Conservation (phyloP, 2,329 filamentous ascomycete genomes). For the Nemania sp. region DNA sequence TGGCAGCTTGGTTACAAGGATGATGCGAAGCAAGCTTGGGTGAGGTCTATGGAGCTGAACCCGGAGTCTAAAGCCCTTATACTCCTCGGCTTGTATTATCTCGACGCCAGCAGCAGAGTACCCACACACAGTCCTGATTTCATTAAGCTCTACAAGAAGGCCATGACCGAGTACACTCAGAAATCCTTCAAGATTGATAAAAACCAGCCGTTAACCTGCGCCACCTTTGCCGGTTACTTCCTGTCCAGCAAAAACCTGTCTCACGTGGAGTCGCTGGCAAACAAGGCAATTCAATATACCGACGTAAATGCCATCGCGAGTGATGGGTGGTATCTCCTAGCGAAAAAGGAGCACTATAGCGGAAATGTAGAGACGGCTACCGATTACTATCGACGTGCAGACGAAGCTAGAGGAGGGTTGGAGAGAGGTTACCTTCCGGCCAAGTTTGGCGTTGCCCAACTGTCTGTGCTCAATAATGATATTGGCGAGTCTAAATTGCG, state of each 20-base stretch:
- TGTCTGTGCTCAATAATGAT: slow-evolving; percentile 82
- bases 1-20: slow-evolving; percentile 97
- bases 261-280: slow-evolving; percentile 83
- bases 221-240: slow-evolving; percentile 90
- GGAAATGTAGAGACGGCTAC: slow-evolving; percentile 75
- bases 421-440: slow-evolving; percentile 91
- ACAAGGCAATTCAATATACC: slow-evolving; percentile 92
- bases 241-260: slow-evolving; percentile 78
- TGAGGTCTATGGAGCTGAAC: slow-evolving; percentile 78
- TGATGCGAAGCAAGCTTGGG: slow-evolving; percentile 89
- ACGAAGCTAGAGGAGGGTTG: slow-evolving; percentile 88
- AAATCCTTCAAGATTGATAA: slow-evolving; percentile 94
- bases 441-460: slow-evolving; percentile 91
- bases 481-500: slow-evolving; percentile 90
- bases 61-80: slow-evolving; percentile 90
- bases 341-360: slow-evolving; percentile 85
- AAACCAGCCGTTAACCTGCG: slow-evolving; percentile 84
- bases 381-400: slow-evolving; percentile 87
- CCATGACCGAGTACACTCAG: slow-evolving; percentile 92
- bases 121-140: slow-evolving; percentile 86
- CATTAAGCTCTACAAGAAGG: slow-evolving; percentile 82
- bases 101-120: slow-evolving; percentile 83
- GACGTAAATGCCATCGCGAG: slow-evolving; percentile 96
- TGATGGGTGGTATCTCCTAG: slow-evolving; percentile 95
- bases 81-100: slow-evolving; percentile 85